Evolutionary conservation across 768 basidiomycete genomes (phyloP), one percentile per base, ranked within the genome.

Genomic region (Mycena kentingensis): DNA sequence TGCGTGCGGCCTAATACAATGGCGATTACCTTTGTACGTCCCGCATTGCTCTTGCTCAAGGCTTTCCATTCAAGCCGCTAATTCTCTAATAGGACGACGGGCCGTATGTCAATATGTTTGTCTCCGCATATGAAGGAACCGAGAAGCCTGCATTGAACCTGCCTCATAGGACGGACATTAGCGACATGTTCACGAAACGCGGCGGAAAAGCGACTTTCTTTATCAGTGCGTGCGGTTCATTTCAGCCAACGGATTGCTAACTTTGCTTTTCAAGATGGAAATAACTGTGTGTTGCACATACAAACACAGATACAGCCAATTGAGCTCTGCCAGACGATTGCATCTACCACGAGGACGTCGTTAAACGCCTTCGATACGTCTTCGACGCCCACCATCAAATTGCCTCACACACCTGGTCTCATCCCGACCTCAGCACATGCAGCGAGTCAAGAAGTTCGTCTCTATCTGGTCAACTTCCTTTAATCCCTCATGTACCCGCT

Each of bases 381-480:
- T 67, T 62, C 50, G 52, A 60, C 24, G 46, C 50, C 35, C 65
- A 65, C 15, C 70, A 71, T 49, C 63, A 67, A 53, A 54, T 71
- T 22, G 65, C 60, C 3, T 65, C 66, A 11, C 70, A 71, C 48
- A 67, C 66, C 10, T 71, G 70, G 70, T 49, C 51, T 10, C 70
- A 71, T 49, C 50, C 57, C 11, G 53, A 65, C 38, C 54, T 70
- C 15, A 54, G 49, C 24, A 58, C 50, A 2, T 47, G 66, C 16
- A 35, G 13, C 13, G 42, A 42, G 43, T 38, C 50, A 18, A 42
- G 63, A 27, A 51, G 61, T 64, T 44, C 3, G 54, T 43, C 7
- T 24, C 5, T 21, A 19, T 29, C 31, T 24, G 10, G 15, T 5
- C 7, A 19, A 37, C 4, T 5, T 11, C 12, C 10, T 4, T 32